Evolutionary conservation across 495 filamentous ascomycete genomes (phyloP).

Genomic region (Penicillium ucsense): DNA sequence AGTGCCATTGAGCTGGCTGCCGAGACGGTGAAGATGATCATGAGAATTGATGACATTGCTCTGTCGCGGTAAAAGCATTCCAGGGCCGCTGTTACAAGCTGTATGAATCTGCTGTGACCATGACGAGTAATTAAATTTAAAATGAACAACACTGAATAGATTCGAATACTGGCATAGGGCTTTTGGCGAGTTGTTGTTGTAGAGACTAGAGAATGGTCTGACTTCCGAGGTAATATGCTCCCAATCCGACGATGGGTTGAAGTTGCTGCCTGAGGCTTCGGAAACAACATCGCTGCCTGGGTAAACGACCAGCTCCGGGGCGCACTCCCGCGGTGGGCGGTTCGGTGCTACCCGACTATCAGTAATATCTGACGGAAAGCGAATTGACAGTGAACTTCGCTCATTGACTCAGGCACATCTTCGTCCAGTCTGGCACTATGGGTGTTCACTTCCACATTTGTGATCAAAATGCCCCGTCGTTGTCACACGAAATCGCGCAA

Average conservation of each 20-base stretch:
- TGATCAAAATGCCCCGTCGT: slow-evolving; percentile 7
- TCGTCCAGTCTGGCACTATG: neutral
- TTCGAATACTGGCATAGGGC: neutral
- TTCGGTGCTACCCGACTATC: too few relatives aligned
- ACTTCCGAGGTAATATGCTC: too few relatives aligned
- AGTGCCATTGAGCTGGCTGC: slow-evolving; percentile 94
- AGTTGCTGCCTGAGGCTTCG: too few relatives aligned
- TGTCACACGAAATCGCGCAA: slow-evolving; percentile 9
- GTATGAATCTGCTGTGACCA: slow-evolving; percentile 21
- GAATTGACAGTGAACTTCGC: too few relatives aligned
- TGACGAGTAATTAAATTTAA: slow-evolving; percentile 21
- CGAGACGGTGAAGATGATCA: slow-evolving; percentile 98
- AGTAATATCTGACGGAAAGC: too few relatives aligned
- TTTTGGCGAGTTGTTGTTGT: too few relatives aligned
- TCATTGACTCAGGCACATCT: neutral
- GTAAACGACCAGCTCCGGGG: too few relatives aligned
- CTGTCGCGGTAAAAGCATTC: slow-evolving; percentile 43
- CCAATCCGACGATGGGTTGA: too few relatives aligned
- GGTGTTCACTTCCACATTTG: neutral
- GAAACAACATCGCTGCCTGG: too few relatives aligned
- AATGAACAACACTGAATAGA: slow-evolving; percentile 9
- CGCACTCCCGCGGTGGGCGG: too few relatives aligned
- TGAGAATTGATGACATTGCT: slow-evolving; percentile 93
- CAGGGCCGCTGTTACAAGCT: slow-evolving; percentile 12
- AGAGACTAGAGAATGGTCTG: too few relatives aligned